Evolutionary conservation across 192 early-diverging fungal species (phyloP).

Genomic region (Phlyctochytrium planicorne): DNA sequence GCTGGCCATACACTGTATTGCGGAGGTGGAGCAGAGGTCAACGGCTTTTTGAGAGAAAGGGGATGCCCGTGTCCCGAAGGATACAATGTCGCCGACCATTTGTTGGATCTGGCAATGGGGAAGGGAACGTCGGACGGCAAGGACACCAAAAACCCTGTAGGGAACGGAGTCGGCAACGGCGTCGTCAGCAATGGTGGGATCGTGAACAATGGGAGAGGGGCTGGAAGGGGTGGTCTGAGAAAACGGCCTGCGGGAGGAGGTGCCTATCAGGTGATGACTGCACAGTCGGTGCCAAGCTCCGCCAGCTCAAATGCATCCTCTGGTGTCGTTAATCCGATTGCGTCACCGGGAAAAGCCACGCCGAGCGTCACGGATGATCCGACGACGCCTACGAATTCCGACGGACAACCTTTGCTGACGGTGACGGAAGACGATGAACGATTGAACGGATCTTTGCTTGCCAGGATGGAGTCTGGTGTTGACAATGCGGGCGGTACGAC

Average conservation of each 20-base stretch:
- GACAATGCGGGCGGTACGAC: background rate
- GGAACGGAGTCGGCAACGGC: background rate
- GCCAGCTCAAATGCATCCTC: background rate
- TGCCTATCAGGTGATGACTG: background rate
- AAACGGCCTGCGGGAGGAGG: slow-evolving; percentile 9
- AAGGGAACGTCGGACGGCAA: background rate
- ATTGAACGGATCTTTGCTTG: too few relatives aligned
- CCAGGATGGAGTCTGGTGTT: background rate
- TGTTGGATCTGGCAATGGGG: slow-evolving; percentile 56
- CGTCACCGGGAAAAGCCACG: background rate
- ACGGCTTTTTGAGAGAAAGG: slow-evolving; percentile 46
- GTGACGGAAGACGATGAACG: too few relatives aligned
- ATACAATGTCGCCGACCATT: slow-evolving; percentile 74
- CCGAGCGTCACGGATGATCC: background rate
- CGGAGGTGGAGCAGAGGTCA: slow-evolving; percentile 47
- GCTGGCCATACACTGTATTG: slow-evolving; percentile 64
- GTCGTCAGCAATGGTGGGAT: background rate
- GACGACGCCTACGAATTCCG: too few relatives aligned
- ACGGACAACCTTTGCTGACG: too few relatives aligned
- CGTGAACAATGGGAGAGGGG: background rate
- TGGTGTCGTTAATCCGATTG: background rate
- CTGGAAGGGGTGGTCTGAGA: background rate
- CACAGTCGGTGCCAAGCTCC: background rate
- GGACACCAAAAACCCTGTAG: background rate
- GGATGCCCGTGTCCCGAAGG: slow-evolving; percentile 66